phyloP scores from a whole-genome alignment of 495 filamentous ascomycete species.

The Echria macrotheca region DNA sequence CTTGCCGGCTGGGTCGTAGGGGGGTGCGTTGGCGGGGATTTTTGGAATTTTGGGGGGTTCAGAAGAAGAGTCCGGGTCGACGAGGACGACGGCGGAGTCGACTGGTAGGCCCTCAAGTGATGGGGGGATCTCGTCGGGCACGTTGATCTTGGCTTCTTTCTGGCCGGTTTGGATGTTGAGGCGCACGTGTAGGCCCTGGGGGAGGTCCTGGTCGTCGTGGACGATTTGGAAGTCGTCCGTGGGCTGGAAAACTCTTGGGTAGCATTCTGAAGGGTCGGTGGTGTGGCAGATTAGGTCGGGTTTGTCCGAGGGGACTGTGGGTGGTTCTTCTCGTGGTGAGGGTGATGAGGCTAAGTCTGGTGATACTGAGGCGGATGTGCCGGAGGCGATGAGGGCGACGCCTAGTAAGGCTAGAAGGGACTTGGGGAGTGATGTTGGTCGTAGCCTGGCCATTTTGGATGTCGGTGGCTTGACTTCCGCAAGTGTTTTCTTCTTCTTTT shows the following conservation, averaged over 20 bases:
- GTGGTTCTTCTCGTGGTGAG: constrained; percentile 16
- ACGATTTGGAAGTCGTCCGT: constrained; percentile 58
- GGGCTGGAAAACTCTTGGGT: constrained; percentile 56
- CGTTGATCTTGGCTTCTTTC: constrained; percentile 58
- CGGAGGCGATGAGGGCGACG: constrained; percentile 15
- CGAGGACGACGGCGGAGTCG: constrained; percentile 43
- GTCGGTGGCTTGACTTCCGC: too few species aligned
- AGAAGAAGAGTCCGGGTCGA: constrained; percentile 37
- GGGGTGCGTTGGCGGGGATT: constrained; percentile 35
- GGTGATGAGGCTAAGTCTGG: constrained; percentile 15
- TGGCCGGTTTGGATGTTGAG: constrained; percentile 57
- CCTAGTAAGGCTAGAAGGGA: constrained; percentile 22
- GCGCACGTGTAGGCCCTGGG: constrained; percentile 57
- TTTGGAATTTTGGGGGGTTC: background rate
- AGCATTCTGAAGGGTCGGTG: constrained; percentile 52
- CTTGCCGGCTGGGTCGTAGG: constrained; percentile 45
- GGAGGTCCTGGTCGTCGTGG: constrained; percentile 58
- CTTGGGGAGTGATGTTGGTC: constrained; percentile 16
- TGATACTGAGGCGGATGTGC: background rate
- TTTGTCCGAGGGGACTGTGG: constrained; percentile 16
- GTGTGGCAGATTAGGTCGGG: constrained; percentile 60
- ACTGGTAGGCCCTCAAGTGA: constrained; percentile 40
- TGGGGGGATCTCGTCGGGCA: constrained; percentile 42
- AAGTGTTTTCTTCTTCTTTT: too few species aligned
- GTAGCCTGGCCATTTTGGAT: constrained; percentile 16